Base-by-base conservation (phyloP, 2,329 filamentous ascomycete genomes). In the Neofusicoccum sp. region DNA sequence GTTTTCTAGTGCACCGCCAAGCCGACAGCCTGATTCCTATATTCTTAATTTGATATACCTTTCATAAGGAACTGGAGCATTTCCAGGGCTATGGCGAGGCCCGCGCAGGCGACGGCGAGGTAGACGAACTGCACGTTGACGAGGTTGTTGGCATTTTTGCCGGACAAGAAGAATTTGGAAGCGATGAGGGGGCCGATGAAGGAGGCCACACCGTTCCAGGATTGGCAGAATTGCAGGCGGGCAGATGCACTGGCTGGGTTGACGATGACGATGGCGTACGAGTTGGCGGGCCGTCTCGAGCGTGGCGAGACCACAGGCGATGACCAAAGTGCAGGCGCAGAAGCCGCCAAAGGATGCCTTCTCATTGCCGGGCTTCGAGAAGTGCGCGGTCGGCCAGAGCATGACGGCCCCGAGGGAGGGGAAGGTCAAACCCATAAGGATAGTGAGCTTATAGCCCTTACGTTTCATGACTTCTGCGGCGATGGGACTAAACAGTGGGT, bases 391-490 rank as follows among this genome's bases (percentile, higher is more conserved):
- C 2, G 75, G 75, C 74, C 75, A 77, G 68, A 77, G 77, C 64
- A 75, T 67, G 63, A 77, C 63, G 16, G 75, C 77, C 66, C 75
- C 75, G 58, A 77, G 61, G 7, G 72, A 75, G 71, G 76, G 76
- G 58, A 77, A 66, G 11, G 59, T 58, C 7, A 77, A 69, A 39
- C 75, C 75, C 73, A 77, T 77, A 62, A 81, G 71, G 68, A 81
- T 80, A 29, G 78, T 80, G 64, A 75, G 64, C 66, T 77, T 79
- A 70, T 81, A 81, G 36, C 79, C 78, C 66, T 74, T 78, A 65
- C 77, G 73, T 67, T 77, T 77, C 52, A 80, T 66, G 56, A 79
- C 74, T 64, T 79, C 77, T 33, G 77, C 78, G 41, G 78, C 78
- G 64, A 78, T 72, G 29, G 78, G 75, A 6, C 76, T 77, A 72